Base-by-base conservation (phyloP, 441 rosid genomes). In the Melianthus villosus region DNA sequence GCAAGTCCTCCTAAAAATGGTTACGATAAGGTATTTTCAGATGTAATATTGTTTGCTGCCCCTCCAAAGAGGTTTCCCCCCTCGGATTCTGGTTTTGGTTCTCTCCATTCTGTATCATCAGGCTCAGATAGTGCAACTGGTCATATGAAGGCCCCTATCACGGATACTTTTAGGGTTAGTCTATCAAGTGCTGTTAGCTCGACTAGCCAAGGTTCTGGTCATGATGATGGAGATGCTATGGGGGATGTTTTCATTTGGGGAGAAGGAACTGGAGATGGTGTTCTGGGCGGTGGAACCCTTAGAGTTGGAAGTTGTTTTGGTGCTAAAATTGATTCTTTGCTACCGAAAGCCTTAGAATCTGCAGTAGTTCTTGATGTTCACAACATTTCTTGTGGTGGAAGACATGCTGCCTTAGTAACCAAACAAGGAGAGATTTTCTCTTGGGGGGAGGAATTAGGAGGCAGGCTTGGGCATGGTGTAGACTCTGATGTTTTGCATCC, bases 191-290 rank as follows among this genome's bases (percentile, higher is more conserved):
- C 93, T 49, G 84, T 87, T 51, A 87, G 97, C 62, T 87, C 97
- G 38, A 80, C 94, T 37, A 87, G 97, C 57, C 97, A 83, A 39
- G 97, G 93, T 46, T 87, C 97, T 57, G 97, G 97, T 51, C 93
- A 87, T 72, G 95, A 87, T 66, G 97, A 87, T 44, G 87, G 93
- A 48, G 94, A 83, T 64, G 86, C 97, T 30, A 42, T 87, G 54
- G 95, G 95, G 25, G 97, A 87, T 76, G 95, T 87, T 59, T 78
- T 75, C 57, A 69, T 87, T 28, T 87, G 97, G 97, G 95, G 97
- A 20, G 93, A 83, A 63, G 82, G 81, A 51, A 72, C 65, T 4
- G 93, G 81, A 25, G 97, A 87, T 53, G 93, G 87, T 52, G 62
- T 68, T 56, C 46, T 83, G 54, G 97, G 97, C 59, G 93, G 95